Evolutionary conservation across 495 filamentous ascomycete species (phyloP), one percentile per base, ranked within the genome.

Genomic region (Talaromyces ruber): DNA sequence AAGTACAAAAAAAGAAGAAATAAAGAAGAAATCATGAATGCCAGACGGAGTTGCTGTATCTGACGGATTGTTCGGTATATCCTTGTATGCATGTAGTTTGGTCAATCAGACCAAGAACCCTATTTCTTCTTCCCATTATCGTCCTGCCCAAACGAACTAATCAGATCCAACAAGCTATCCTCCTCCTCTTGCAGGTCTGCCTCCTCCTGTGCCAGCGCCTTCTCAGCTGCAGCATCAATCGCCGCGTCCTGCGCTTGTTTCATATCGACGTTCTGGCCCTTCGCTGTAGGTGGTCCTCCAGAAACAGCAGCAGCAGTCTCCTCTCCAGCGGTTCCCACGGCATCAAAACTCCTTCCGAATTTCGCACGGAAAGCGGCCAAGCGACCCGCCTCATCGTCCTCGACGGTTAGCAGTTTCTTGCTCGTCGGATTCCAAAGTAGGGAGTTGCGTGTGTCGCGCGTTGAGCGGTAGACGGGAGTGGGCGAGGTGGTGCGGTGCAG

Each of bases 341-440:
- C 79, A 80, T 98, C 94, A 81, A 86, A 98, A 24, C 84, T 85
- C 24, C 90, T 76, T 26, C 94, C 94, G 79, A 91, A 98, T 61
- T 86, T 82, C 63, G 81, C 81, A 58, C 94, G 79, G 80, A 98
- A 98, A 37, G 90, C 88, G 57, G 84, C 86, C 67, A 98, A 73
- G 68, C 89, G 86, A 28, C 94, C 94, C 24, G 94, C 95, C 84
- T 98, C 94, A 70, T 98, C 94, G 63, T 93, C 86, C 74, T 98
- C 95, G 60, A 97, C 82, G 68, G 92, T 95, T 69, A 86, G 76
- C 71, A 98, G 75, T 60, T 87, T 86, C 70, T 85, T 84, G 62
- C 85, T 82, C 37, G 79, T 83, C 2, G 94, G 95, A 71, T 98
- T 94, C 94, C 94, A 98, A 29, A 97, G 73, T 4, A 87, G 76